A percentile compares a stretch with the other conserved stretches of the same genome.
Evolutionary conservation across 768 basidiomycete species (phyloP).

Genomic region (Cystobasidium onofrii): DNA sequence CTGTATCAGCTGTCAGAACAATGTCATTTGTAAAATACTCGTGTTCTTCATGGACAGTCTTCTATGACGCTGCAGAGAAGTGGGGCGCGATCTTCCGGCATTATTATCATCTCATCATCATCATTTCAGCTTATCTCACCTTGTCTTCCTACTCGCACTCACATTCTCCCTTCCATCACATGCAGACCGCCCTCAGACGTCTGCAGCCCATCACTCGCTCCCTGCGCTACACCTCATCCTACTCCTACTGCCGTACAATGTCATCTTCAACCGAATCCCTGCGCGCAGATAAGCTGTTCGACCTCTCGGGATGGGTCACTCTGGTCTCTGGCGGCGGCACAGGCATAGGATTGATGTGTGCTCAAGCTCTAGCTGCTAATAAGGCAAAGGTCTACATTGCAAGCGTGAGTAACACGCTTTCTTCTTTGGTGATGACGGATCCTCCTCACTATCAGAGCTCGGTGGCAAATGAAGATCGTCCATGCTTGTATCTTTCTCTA

Average conservation of each 20-base stretch:
- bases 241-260: neutral
- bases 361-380: conserved; percentile 29
- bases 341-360: conserved; percentile 30
- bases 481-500: no score
- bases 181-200: neutral
- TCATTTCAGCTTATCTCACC: no score
- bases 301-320: conserved; percentile 13
- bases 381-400: conserved; percentile 33
- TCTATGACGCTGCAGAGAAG: no score
- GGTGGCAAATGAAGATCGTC: neutral
- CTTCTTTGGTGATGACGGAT: no score
- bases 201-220: neutral
- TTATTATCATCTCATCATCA: no score
- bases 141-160: no score
- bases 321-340: conserved; percentile 18
- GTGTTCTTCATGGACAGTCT: no score
- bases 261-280: neutral
- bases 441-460: neutral
- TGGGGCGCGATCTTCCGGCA: no score
- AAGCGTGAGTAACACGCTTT: neutral
- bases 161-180: no score
- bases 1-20: no score
- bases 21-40: no score
- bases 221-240: neutral
- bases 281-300: neutral